These are phyloP conservation scores for Anthoceros angustus DNA, from an alignment of 225 moss, liverwort and hornwort species.

Conservation along the genomic window DNA sequence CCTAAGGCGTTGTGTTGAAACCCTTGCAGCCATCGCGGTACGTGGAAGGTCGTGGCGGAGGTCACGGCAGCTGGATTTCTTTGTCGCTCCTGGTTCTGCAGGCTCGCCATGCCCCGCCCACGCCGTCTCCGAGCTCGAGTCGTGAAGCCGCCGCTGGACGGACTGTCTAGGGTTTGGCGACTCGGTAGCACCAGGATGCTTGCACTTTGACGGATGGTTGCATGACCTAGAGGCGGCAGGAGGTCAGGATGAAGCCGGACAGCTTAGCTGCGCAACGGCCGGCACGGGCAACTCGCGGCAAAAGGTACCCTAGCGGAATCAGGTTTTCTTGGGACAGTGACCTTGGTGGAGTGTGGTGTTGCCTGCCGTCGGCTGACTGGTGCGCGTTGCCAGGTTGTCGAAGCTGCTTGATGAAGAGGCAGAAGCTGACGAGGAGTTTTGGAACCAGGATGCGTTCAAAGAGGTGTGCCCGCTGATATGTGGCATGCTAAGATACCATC, in stretches of 20 bases:
- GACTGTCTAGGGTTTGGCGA: background rate
- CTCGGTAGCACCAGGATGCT: background rate
- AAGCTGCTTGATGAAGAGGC: conserved; percentile 70
- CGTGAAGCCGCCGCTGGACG: background rate
- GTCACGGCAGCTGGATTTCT: conserved; percentile 1
- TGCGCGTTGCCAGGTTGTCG: conserved; percentile 32
- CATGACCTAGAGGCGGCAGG: background rate
- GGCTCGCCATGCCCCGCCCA: background rate
- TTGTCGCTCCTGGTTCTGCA: background rate
- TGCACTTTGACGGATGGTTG: background rate
- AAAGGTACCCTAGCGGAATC: background rate
- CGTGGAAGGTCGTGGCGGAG: background rate
- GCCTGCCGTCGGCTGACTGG: background rate
- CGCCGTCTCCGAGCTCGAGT: background rate
- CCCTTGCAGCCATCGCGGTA: background rate
- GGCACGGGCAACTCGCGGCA: background rate
- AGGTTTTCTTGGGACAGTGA: no score
- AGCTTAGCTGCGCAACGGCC: background rate
- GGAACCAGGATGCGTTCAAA: conserved; percentile 93
- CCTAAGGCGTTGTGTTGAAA: background rate
- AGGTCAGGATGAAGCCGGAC: background rate
- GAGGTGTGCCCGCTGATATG: conserved; percentile 24
- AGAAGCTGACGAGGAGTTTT: conserved; percentile 95
- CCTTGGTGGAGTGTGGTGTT: background rate
- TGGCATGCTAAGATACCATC: background rate